phyloP scores from a whole-genome alignment of 495 filamentous ascomycete genomes.

The Pyrenopolyporus hunteri region DNA sequence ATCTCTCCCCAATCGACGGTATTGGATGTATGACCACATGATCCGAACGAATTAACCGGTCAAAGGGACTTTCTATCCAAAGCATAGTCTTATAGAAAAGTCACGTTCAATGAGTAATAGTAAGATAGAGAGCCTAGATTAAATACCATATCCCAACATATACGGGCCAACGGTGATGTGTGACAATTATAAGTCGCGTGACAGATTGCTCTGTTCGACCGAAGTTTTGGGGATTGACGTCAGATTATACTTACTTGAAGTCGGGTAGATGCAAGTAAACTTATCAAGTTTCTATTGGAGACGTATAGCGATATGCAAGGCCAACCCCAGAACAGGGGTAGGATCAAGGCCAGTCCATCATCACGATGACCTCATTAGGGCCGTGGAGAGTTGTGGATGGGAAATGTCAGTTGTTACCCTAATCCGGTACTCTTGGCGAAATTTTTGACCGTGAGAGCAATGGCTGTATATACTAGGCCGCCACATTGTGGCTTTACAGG shows the following conservation, averaged over 20 bases:
- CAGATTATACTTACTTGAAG: background rate
- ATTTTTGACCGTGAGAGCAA: too few species aligned
- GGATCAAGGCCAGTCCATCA: background rate
- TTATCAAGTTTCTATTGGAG: background rate
- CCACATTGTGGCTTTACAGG: too few species aligned
- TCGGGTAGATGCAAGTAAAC: too few species aligned
- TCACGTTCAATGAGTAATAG: too few species aligned
- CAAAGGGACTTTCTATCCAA: background rate
- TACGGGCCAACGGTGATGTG: background rate
- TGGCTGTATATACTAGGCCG: too few species aligned
- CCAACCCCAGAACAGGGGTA: too few species aligned
- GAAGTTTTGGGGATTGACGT: background rate
- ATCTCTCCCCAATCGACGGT: conserved; percentile 7
- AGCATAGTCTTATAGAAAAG: too few species aligned
- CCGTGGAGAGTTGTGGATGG: too few species aligned
- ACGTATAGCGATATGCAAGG: background rate
- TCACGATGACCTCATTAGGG: conserved; percentile 19
- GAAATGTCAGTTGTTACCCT: too few species aligned
- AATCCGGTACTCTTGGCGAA: too few species aligned
- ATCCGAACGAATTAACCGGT: background rate
- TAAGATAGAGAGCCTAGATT: too few species aligned
- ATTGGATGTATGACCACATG: conserved; percentile 13
- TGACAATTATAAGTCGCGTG: conserved; percentile 1
- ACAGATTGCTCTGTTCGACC: background rate
- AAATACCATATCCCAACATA: background rate